Evolutionary conservation across 495 filamentous ascomycete species (phyloP), one percentile per base, ranked within the genome.

Genomic region (Hypoxylon crocopeplum): DNA sequence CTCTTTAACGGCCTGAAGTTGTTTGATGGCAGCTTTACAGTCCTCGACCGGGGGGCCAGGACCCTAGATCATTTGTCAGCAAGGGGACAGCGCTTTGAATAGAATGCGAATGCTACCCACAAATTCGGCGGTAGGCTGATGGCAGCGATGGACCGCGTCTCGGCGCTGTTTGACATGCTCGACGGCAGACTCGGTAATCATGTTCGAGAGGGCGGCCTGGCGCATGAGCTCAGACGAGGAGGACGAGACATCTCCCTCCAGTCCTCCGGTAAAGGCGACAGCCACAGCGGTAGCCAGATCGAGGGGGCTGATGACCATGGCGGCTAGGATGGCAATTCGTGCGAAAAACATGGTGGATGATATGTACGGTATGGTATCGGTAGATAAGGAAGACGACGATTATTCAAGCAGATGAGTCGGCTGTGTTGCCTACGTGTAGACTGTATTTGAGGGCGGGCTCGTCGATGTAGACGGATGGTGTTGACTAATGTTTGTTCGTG

Each of bases 21-120:
- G 37, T 22, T 59, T 38, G 34, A 68, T 68, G 12, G 53, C 61
- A 19, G 30, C 48, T 16, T 58, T 32, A 61, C 68, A 70, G 25
- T 68, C 68, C 6, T 70, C 68, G 4, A 54, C 48, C 10, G 64
- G 56, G 20, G 68, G 68, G 19, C 61, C 58, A 13, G 55, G 55
- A 12, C 60, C 68, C 68, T 70, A 37, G 7, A 29, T 32, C 2
- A 15, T 17, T 19, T 29, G 30, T 49, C 17, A 39, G 39, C 20
- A 29, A 33, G 11, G 0, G 10, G 16, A 2, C 34, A 7, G 13
- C 11, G 12, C 6, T 13, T n/a, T 38, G 44, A 7, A 27, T n/a
- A 11, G 38, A n/a, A 19, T 38, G 29, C 1, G 32, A 11, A 2
- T n/a, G 13, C 20, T 33, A 21, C 68, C 57, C 47, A 70, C 68